Percentiles rank a stretch among this genome's conserved stretches.
Conservation (phyloP, 202 grass and related monocot species). For the Digitaria exilis region DNA sequence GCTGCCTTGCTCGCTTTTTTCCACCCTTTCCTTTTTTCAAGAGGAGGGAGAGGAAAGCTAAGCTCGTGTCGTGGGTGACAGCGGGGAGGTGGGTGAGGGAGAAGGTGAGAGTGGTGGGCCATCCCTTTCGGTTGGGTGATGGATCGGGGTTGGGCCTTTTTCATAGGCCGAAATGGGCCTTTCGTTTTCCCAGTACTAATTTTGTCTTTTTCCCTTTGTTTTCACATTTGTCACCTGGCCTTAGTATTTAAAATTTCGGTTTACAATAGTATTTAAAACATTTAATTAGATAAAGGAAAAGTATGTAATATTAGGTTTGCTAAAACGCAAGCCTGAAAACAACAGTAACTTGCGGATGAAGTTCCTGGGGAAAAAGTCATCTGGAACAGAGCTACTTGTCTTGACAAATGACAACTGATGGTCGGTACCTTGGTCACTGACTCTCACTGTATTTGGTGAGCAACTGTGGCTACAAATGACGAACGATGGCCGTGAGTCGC, state of each 20-base stretch:
- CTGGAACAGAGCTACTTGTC: background rate
- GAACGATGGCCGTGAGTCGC: background rate
- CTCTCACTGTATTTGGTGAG: background rate
- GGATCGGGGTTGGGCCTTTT: too few relatives aligned
- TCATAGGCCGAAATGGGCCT: background rate
- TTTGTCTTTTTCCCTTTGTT: too few relatives aligned
- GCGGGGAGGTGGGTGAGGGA: constrained; percentile 16
- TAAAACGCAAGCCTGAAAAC: background rate
- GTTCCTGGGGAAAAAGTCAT: background rate
- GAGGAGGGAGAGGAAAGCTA: background rate
- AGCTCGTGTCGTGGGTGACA: constrained; percentile 45
- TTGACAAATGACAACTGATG: too few relatives aligned
- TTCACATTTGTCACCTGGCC: background rate
- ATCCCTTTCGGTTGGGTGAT: background rate
- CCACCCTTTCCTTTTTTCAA: background rate
- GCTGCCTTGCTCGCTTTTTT: background rate
- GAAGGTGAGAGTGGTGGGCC: constrained; percentile 39
- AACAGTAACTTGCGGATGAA: background rate
- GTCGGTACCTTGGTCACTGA: background rate
- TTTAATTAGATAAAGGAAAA: background rate
- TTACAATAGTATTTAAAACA: background rate
- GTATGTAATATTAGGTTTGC: background rate
- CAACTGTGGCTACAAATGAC: background rate
- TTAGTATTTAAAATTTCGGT: background rate
- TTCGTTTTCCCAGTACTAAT: too few relatives aligned